Percentiles rank a stretch among this genome's conserved stretches.
Conservation (phyloP, 2,329 filamentous ascomycete species). For the Aspergillus sp. region DNA sequence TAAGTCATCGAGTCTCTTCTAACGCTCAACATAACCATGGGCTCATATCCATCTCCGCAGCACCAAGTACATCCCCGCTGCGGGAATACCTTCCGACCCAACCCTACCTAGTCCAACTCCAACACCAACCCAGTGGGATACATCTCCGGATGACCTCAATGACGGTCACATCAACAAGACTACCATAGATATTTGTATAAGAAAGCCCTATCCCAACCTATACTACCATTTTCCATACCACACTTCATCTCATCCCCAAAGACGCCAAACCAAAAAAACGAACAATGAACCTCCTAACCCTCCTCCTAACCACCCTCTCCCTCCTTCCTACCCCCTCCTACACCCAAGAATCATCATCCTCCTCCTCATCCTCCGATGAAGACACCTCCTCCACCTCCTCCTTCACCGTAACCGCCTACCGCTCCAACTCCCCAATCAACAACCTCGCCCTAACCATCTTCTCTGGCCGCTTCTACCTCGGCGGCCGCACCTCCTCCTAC, state of each 20-base stretch:
- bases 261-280: neutral
- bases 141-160: neutral
- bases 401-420: constrained; percentile 48
- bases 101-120: neutral
- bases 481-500: constrained; percentile 48
- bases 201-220: too few relatives aligned
- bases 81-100: neutral
- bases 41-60: neutral
- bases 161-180: neutral
- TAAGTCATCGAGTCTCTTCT: too few relatives aligned
- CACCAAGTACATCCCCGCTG: neutral
- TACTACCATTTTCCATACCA: too few relatives aligned
- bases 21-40: neutral
- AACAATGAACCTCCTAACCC: neutral
- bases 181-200: too few relatives aligned
- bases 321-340: neutral
- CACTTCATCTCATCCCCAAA: neutral
- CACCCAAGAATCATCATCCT: neutral
- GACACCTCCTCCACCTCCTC: constrained; percentile 11
- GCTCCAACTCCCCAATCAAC: constrained; percentile 52
- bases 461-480: constrained; percentile 52
- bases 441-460: constrained; percentile 48
- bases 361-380: neutral
- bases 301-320: neutral
- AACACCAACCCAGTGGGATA: neutral